Evolutionary conservation across 805 yeast genomes (phyloP).

Genomic region (Ogataea allantospora): DNA sequence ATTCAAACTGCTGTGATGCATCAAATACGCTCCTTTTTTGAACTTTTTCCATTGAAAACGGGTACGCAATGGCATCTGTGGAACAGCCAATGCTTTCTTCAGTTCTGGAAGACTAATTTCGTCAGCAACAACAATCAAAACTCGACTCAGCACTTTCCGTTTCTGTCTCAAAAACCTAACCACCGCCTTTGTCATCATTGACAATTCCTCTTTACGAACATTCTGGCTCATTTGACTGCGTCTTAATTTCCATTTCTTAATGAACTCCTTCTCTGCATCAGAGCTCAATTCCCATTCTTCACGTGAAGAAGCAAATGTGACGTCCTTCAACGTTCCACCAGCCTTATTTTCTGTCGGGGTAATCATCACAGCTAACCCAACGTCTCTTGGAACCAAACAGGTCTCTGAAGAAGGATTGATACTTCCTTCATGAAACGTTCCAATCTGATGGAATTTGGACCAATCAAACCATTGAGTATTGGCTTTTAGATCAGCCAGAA

Average conservation of each 20-base stretch:
- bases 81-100: not conserved
- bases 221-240: constrained; percentile 18
- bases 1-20: constrained; percentile 24
- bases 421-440: constrained; percentile 25
- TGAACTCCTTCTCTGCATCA: constrained; percentile 19
- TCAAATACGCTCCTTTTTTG: constrained; percentile 17
- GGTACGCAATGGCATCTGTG: too few species aligned
- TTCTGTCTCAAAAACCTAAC: constrained; percentile 21
- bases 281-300: constrained; percentile 15
- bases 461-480: constrained; percentile 49
- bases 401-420: constrained; percentile 11
- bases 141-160: constrained; percentile 7
- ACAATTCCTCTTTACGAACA: constrained; percentile 23
- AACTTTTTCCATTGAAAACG: not conserved
- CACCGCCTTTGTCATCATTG: constrained; percentile 27
- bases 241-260: constrained; percentile 26
- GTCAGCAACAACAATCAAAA: constrained; percentile 30
- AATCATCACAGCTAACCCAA: constrained; percentile 21
- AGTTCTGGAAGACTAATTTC: not conserved
- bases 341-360: too few species aligned
- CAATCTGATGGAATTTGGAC: constrained; percentile 30
- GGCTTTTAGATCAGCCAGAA: constrained; percentile 50
- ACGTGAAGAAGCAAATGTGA: too few species aligned
- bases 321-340: too few species aligned
- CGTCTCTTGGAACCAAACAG: constrained; percentile 22